Conservation (phyloP, 805 yeast genomes). For the Candida patagonica region DNA sequence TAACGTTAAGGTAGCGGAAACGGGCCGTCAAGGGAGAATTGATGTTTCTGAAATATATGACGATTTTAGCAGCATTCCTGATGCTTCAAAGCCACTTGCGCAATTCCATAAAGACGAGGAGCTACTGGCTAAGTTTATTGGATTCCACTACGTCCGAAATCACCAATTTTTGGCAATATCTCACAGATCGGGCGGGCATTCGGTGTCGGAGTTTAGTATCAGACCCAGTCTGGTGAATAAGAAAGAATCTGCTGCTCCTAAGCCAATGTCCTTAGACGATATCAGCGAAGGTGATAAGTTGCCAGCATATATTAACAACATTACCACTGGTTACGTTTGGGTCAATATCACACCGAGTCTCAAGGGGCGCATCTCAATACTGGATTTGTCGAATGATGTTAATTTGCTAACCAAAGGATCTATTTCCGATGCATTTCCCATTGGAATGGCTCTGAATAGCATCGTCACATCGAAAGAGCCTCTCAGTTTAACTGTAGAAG, state of each 20-base stretch:
- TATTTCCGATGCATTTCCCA: slow-evolving; percentile 50
- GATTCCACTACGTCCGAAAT: slow-evolving; percentile 62
- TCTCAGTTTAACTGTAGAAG: slow-evolving; percentile 37
- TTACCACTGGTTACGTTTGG: slow-evolving; percentile 53
- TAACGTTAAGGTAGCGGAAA: slow-evolving; percentile 66
- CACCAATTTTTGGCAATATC: slow-evolving; percentile 61
- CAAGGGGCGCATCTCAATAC: slow-evolving; percentile 54
- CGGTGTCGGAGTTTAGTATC: slow-evolving; percentile 56
- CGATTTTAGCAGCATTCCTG: slow-evolving; percentile 42
- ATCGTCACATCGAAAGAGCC: slow-evolving; percentile 48
- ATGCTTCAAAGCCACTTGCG: slow-evolving; percentile 46
- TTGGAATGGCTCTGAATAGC: slow-evolving; percentile 62
- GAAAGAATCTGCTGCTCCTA: slow-evolving; percentile 28
- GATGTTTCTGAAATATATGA: slow-evolving; percentile 66
- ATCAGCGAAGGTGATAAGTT: slow-evolving; percentile 42
- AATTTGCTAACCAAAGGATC: slow-evolving; percentile 28
- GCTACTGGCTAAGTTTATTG: slow-evolving; percentile 59
- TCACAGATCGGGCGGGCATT: slow-evolving; percentile 44
- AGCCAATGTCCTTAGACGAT: slow-evolving; percentile 33
- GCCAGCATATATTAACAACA: slow-evolving; percentile 57
- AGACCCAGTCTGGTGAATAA: slow-evolving; percentile 29
- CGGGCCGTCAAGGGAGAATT: slow-evolving; percentile 60
- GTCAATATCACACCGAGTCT: slow-evolving; percentile 60
- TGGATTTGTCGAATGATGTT: slow-evolving; percentile 51
- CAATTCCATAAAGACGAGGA: slow-evolving; percentile 49